These are phyloP conservation scores for Helicostylum pulchrum DNA, from an alignment of 192 early-diverging fungal species.

Conservation along the genomic window DNA sequence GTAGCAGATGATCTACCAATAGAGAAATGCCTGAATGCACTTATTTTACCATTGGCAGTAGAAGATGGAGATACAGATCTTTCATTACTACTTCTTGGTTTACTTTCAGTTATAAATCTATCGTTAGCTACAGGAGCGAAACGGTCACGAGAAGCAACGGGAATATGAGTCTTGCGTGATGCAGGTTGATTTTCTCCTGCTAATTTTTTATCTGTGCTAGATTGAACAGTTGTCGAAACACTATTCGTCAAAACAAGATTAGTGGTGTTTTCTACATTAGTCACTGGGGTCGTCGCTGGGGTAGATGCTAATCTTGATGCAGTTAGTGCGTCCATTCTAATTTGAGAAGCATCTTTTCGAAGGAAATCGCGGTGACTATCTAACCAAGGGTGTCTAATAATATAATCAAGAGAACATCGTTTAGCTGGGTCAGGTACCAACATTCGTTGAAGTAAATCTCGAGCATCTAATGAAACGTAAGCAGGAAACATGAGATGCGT, in stretches of 20 bases:
- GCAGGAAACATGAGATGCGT: slow-evolving; percentile 67
- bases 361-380: neutral
- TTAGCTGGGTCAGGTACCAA: slow-evolving; percentile 69
- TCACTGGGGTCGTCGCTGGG: neutral
- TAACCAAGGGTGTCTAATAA: slow-evolving; percentile 62
- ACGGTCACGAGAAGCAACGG: neutral
- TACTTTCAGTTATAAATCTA: neutral
- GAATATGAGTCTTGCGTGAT: slow-evolving; percentile 10
- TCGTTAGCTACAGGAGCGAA: slow-evolving; percentile 11
- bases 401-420: slow-evolving; percentile 53
- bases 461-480: slow-evolving; percentile 55
- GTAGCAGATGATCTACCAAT: neutral
- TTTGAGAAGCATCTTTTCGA: neutral
- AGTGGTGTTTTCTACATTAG: neutral
- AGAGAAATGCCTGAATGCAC: neutral
- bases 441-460: slow-evolving; percentile 70
- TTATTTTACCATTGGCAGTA: neutral
- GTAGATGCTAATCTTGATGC: neutral
- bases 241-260: neutral
- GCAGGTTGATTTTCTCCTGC: neutral
- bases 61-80: no score
- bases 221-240: neutral
- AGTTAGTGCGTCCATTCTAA: neutral
- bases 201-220: neutral
- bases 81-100: neutral